These are phyloP conservation scores for Cenococcum geophilum DNA, from an alignment of 495 filamentous ascomycete species.

Conservation along the genomic window DNA sequence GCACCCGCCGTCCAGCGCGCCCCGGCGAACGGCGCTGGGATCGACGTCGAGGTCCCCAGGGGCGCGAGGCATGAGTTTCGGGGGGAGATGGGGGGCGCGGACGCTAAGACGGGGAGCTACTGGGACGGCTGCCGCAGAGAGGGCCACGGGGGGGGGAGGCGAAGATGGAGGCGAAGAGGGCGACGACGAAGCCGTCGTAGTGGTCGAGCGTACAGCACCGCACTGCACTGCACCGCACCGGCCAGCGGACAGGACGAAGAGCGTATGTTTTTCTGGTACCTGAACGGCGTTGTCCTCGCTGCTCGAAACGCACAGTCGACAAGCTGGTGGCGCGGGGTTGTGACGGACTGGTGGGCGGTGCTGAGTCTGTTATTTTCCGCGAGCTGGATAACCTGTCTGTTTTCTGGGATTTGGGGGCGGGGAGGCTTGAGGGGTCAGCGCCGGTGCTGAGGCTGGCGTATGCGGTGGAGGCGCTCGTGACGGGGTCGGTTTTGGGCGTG, in stretches of 20 bases:
- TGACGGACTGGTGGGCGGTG: neutral
- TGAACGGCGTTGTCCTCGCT: constrained; percentile 30
- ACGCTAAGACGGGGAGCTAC: too few relatives aligned
- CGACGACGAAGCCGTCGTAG: constrained; percentile 30
- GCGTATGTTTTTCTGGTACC: constrained; percentile 37
- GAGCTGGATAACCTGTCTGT: constrained; percentile 21
- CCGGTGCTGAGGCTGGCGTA: neutral
- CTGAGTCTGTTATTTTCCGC: constrained; percentile 15
- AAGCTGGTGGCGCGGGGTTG: neutral
- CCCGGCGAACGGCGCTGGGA: neutral
- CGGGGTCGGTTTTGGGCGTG: constrained; percentile 5
- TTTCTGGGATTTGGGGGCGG: constrained; percentile 1
- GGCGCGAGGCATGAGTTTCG: constrained; percentile 10
- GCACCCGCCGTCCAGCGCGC: neutral
- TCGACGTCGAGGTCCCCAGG: neutral
- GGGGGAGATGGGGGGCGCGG: too few relatives aligned
- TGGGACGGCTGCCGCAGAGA: too few relatives aligned
- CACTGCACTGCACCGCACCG: too few relatives aligned
- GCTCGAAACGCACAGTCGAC: neutral
- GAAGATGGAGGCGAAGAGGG: constrained; percentile 11
- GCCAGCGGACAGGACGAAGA: constrained; percentile 34
- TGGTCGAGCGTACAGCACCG: constrained; percentile 37
- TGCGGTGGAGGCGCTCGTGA: constrained; percentile 4
- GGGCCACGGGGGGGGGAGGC: too few relatives aligned
- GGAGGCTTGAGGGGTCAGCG: neutral